A percentile compares a stretch with the other conserved stretches of the same genome.
phyloP scores from a whole-genome alignment of 805 yeast species.

The Saccharomycopsis guyanensis region DNA sequence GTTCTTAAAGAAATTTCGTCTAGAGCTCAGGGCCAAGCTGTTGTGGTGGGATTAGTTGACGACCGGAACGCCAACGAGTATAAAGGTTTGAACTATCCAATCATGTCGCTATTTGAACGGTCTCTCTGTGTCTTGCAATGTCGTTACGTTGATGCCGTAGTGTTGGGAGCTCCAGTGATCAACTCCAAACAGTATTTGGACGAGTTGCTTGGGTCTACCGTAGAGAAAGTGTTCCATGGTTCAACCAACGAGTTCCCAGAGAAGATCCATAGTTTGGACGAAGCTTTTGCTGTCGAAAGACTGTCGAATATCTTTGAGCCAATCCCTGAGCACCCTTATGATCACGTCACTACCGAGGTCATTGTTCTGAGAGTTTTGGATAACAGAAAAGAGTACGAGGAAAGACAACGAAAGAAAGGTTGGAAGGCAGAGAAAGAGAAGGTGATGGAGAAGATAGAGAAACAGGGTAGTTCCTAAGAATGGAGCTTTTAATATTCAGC shows the following conservation, averaged over 20 bases:
- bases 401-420: conserved; percentile 82
- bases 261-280: neutral
- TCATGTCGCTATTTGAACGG: conserved; percentile 84
- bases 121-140: conserved; percentile 85
- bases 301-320: conserved; percentile 32
- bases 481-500: neutral
- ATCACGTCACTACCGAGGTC: conserved; percentile 56
- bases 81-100: conserved; percentile 63
- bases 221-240: conserved; percentile 46
- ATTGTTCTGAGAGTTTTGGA: conserved; percentile 70
- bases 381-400: conserved; percentile 66
- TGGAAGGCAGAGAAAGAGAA: conserved; percentile 40
- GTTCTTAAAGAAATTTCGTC: conserved; percentile 46
- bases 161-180: conserved; percentile 59
- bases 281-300: conserved; percentile 33
- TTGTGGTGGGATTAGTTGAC: conserved; percentile 62
- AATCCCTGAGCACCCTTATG: conserved; percentile 49
- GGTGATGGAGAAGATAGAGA: neutral
- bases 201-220: conserved; percentile 31
- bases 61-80: conserved; percentile 47
- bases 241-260: conserved; percentile 37
- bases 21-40: conserved; percentile 33
- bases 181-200: conserved; percentile 37
- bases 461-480: neutral
- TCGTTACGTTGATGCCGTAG: conserved; percentile 69